Evolutionary conservation across 2,329 filamentous ascomycete species (phyloP).

Genomic region (Stagonosporopsis chrysanthemi): DNA sequence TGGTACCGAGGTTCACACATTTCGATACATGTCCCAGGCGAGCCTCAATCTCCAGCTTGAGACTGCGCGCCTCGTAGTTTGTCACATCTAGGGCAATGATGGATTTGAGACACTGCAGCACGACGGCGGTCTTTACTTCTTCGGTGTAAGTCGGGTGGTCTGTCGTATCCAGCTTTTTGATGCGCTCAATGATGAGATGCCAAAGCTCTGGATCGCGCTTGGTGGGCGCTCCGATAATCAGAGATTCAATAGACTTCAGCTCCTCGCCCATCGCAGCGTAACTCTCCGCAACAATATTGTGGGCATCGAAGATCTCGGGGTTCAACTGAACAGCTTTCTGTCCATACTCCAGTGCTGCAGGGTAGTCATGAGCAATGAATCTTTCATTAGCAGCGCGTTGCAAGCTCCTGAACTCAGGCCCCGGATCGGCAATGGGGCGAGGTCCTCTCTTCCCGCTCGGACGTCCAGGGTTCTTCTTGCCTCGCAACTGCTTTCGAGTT

Average conservation of each 20-base stretch:
- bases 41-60: conserved; percentile 64
- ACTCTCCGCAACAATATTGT: conserved; percentile 67
- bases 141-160: conserved; percentile 41
- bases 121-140: conserved; percentile 36
- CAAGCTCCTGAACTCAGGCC: conserved; percentile 73
- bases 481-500: conserved; percentile 26
- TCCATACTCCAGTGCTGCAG: conserved; percentile 51
- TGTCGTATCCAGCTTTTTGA: conserved; percentile 54
- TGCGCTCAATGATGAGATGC: conserved; percentile 64
- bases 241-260: conserved; percentile 62
- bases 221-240: conserved; percentile 66
- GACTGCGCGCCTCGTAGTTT: conserved; percentile 61
- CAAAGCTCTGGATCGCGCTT: conserved; percentile 64
- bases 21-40: conserved; percentile 51
- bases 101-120: conserved; percentile 49
- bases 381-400: conserved; percentile 72
- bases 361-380: conserved; percentile 69
- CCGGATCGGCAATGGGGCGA: conserved; percentile 69
- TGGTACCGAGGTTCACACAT: conserved; percentile 55
- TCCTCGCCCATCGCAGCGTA: conserved; percentile 63
- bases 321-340: conserved; percentile 55
- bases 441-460: conserved; percentile 50
- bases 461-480: conserved; percentile 36
- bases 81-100: conserved; percentile 61
- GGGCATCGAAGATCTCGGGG: conserved; percentile 68